phyloP scores from a whole-genome alignment of 257 asterid species.

The Solanum medicagineum region DNA sequence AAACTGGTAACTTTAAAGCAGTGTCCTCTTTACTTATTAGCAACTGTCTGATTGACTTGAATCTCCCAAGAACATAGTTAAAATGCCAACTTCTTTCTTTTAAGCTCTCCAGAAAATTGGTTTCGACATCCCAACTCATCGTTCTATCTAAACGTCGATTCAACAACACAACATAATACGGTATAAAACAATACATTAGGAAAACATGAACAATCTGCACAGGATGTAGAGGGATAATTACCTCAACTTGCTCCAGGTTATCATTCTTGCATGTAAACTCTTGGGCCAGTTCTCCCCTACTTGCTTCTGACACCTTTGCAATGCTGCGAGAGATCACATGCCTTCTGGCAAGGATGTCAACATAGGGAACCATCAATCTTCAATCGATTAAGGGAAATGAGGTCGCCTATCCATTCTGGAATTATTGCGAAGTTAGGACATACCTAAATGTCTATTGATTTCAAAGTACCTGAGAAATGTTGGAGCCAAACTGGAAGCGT shows the following conservation, averaged over 20 bases:
- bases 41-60: background rate
- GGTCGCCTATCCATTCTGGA: background rate
- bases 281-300: background rate
- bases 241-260: background rate
- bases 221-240: background rate
- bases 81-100: background rate
- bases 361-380: background rate
- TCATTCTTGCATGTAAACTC: background rate
- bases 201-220: background rate
- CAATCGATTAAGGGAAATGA: background rate
- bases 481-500: background rate
- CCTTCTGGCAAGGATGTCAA: background rate
- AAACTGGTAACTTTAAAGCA: no score
- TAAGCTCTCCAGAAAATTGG: background rate
- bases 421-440: background rate
- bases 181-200: background rate
- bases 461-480: background rate
- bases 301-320: background rate
- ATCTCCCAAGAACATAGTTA: background rate
- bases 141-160: background rate
- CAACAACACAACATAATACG: background rate
- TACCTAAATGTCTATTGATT: background rate
- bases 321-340: background rate
- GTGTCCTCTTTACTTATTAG: background rate
- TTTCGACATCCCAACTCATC: background rate